Conservation (phyloP, 345 rosid genomes). For the Triadica sebifera region DNA sequence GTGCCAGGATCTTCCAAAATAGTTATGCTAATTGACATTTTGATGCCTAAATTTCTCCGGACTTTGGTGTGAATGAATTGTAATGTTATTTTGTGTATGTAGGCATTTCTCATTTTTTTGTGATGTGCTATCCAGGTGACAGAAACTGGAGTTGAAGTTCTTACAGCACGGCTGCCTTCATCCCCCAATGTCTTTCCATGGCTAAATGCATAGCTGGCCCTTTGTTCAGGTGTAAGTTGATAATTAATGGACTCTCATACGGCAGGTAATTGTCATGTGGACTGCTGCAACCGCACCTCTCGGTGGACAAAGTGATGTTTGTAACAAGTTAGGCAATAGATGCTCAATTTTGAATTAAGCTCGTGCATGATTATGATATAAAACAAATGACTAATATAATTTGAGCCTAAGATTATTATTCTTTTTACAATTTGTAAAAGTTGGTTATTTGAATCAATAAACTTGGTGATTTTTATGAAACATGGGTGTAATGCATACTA, state of each 20-base stretch:
- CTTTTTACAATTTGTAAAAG: background rate
- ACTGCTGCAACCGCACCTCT: background rate
- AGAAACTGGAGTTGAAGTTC: constrained; percentile 87
- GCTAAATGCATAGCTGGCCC: constrained; percentile 44
- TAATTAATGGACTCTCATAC: too few relatives aligned
- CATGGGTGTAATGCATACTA: background rate
- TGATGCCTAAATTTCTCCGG: too few relatives aligned
- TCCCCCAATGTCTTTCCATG: constrained; percentile 78
- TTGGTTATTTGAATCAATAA: background rate
- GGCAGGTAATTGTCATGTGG: background rate
- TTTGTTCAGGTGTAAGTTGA: background rate
- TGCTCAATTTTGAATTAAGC: constrained; percentile 13
- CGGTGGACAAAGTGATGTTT: background rate
- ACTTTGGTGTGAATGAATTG: too few relatives aligned
- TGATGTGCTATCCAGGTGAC: constrained; percentile 55
- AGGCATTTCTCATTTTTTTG: background rate
- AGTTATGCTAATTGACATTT: background rate
- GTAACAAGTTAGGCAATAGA: constrained; percentile 5
- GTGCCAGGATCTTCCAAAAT: background rate
- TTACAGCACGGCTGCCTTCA: constrained; percentile 77
- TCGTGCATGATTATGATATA: background rate
- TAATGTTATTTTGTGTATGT: background rate
- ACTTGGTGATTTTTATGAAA: background rate
- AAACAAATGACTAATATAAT: background rate
- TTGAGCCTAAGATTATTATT: background rate